Conservation (phyloP, 345 rosid species). For the Arabidopsis thaliana region DNA sequence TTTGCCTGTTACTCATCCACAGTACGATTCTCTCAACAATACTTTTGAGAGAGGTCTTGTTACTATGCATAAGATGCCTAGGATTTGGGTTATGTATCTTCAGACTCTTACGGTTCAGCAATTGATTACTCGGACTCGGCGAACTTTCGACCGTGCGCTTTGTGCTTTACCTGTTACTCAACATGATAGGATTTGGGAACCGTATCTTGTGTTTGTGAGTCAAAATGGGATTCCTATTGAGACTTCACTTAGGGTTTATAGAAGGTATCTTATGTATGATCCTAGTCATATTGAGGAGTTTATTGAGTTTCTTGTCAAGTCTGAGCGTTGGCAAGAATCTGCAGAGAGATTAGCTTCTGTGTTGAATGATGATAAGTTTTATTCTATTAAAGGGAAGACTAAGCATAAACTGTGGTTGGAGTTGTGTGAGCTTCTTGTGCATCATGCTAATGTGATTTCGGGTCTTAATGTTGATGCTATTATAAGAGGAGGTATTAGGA, state of each 20-base stretch:
- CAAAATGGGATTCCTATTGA: slow-evolving; percentile 89
- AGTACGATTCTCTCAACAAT: slow-evolving; percentile 76
- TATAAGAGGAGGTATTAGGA: slow-evolving; percentile 95
- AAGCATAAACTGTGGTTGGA: slow-evolving; percentile 95
- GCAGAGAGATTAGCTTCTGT: slow-evolving; percentile 89
- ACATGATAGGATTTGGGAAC: slow-evolving; percentile 93
- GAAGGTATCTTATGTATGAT: slow-evolving; percentile 95
- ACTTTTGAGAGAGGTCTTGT: slow-evolving; percentile 90
- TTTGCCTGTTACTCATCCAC: slow-evolving; percentile 68
- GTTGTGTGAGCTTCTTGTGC: slow-evolving; percentile 84
- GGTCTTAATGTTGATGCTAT: slow-evolving; percentile 95
- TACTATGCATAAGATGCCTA: slow-evolving; percentile 96
- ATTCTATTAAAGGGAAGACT: slow-evolving; percentile 82
- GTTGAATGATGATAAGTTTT: slow-evolving; percentile 83
- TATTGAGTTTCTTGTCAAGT: slow-evolving; percentile 86
- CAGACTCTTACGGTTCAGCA: slow-evolving; percentile 67
- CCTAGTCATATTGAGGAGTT: slow-evolving; percentile 90
- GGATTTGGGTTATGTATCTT: slow-evolving; percentile 87
- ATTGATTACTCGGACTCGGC: slow-evolving; percentile 62
- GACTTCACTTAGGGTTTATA: slow-evolving; percentile 86
- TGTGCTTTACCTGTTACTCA: slow-evolving; percentile 91
- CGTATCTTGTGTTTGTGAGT: slow-evolving; percentile 82
- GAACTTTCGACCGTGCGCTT: slow-evolving; percentile 80
- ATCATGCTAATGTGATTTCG: slow-evolving; percentile 79
- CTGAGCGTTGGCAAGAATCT: slow-evolving; percentile 89